Evolutionary conservation across 495 filamentous ascomycete genomes (phyloP), one percentile per base, ranked within the genome.

Genomic region (Cairneyella variabilis): DNA sequence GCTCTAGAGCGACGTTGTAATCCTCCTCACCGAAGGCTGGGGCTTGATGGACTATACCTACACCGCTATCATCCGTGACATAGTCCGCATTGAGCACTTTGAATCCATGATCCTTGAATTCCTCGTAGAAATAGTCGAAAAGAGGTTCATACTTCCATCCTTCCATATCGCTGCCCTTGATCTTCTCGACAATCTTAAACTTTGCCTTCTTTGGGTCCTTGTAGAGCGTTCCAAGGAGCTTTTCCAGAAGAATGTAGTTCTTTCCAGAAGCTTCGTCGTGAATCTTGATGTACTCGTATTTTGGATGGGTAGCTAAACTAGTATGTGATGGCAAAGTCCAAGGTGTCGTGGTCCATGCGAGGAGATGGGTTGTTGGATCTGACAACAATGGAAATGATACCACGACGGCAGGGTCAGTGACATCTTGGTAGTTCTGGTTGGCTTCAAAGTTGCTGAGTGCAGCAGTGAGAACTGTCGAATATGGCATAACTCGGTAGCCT

Each of bases 121-220:
- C 79, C 17, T 96, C 89, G 53, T 88, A 88, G 74, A 96, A 96
- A 70, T 97, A 97, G 56, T 88, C 80, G 68, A 97, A 98, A 0
- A 91, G 78, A 9, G 95, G 95, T 64, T 89, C 74, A 65, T 97
- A 98, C 62, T 83, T 86, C 89, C 90, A 96, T 37, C 90, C 93
- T 27, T 87, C 70, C 87, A 97, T 93, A 9, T 90, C 83, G 51
- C 81, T 86, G 40, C 93, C 95, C 70, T 84, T 91, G 52, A 95
- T 69, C 57, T 84, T 89, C 36, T 88, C 79, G 10, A 96, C 60
- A 27, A 96, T 78, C 74, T 91, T 93, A 71, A 84, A 97, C 63
- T 97, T 96, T 38, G 92, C 92, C 75, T 97, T 97, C 76, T 97
- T 98, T 12, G 87, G 85, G 60, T 96, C 90, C 69, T 97, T 97